These are phyloP conservation scores for Mortierella sp. DNA, from an alignment of 371 early-diverging fungal species.

Conservation along the genomic window DNA sequence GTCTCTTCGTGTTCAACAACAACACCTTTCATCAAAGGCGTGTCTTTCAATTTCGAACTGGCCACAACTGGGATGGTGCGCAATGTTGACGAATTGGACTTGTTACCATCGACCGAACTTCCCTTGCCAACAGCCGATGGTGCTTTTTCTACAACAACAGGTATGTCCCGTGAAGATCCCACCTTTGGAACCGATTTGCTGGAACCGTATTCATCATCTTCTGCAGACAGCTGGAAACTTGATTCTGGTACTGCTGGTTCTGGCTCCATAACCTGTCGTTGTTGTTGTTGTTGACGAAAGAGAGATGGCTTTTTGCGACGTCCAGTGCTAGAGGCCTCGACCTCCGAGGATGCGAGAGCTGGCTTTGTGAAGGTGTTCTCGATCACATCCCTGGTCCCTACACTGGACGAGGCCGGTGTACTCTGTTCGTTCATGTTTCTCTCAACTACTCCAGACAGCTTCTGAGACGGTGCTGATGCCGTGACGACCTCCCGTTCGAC, in stretches of 20 bases:
- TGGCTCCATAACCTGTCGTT: constrained; percentile 16
- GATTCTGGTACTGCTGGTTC: constrained; percentile 36
- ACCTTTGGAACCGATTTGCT: constrained; percentile 5
- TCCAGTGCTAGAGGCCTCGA: constrained; percentile 6
- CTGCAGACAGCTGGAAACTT: constrained; percentile 6
- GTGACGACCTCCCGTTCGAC: constrained; percentile 16
- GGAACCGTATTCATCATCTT: constrained; percentile 1
- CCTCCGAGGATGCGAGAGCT: not conserved
- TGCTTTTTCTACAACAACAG: not conserved
- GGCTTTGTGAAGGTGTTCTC: constrained; percentile 47
- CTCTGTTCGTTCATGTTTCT: constrained; percentile 13
- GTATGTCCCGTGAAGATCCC: constrained; percentile 1
- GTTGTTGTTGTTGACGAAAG: constrained; percentile 31
- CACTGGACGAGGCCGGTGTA: constrained; percentile 4
- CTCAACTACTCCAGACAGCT: constrained; percentile 9
- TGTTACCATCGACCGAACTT: not conserved
- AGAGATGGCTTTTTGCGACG: constrained; percentile 29
- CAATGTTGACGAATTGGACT: not conserved
- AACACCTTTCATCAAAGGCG: constrained; percentile 62
- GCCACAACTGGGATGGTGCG: constrained; percentile 38
- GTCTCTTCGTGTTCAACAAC: constrained; percentile 64
- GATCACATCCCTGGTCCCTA: constrained; percentile 28
- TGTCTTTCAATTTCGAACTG: constrained; percentile 56
- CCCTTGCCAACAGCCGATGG: not conserved
- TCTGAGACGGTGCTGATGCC: not conserved